Conservation (phyloP, 805 yeast species). For the Zygosaccharomyces rouxii region DNA sequence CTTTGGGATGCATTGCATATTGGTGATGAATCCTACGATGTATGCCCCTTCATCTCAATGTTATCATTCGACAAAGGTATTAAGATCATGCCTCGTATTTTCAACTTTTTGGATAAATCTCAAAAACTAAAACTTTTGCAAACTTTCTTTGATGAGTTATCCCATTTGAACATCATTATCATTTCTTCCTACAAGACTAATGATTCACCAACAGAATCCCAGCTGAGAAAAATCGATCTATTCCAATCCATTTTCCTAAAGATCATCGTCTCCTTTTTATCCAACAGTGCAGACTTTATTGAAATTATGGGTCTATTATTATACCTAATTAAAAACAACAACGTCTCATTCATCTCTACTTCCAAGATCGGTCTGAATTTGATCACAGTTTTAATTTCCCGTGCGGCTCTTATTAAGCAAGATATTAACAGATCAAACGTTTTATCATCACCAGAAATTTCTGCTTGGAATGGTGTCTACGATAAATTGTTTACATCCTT, state of each 20-base stretch:
- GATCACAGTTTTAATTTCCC: constrained; percentile 82
- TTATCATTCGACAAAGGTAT: constrained; percentile 82
- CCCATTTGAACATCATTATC: constrained; percentile 69
- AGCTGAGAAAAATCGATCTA: constrained; percentile 59
- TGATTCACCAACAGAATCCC: constrained; percentile 48
- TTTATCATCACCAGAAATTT: constrained; percentile 39
- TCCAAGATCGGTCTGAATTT: constrained; percentile 81
- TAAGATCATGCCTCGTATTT: constrained; percentile 82
- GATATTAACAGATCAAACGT: constrained; percentile 48
- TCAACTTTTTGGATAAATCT: constrained; percentile 72
- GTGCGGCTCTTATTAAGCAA: constrained; percentile 88
- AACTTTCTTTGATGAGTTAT: constrained; percentile 72
- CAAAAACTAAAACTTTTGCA: constrained; percentile 75
- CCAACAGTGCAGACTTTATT: constrained; percentile 68
- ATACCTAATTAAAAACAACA: constrained; percentile 64
- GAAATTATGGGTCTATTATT: constrained; percentile 75
- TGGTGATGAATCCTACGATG: constrained; percentile 52
- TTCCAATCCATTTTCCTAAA: constrained; percentile 80
- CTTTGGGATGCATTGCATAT: constrained; percentile 80
- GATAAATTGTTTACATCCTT: constrained; percentile 74
- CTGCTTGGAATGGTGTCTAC: constrained; percentile 73
- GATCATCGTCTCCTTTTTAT: constrained; percentile 74
- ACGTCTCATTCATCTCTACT: constrained; percentile 49
- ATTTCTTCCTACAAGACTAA: constrained; percentile 75
- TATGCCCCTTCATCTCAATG: constrained; percentile 78